Percentiles rank a stretch among this genome's conserved stretches.
phyloP scores from a whole-genome alignment of 495 filamentous ascomycete genomes.

The Penicillium ochrochloron region DNA sequence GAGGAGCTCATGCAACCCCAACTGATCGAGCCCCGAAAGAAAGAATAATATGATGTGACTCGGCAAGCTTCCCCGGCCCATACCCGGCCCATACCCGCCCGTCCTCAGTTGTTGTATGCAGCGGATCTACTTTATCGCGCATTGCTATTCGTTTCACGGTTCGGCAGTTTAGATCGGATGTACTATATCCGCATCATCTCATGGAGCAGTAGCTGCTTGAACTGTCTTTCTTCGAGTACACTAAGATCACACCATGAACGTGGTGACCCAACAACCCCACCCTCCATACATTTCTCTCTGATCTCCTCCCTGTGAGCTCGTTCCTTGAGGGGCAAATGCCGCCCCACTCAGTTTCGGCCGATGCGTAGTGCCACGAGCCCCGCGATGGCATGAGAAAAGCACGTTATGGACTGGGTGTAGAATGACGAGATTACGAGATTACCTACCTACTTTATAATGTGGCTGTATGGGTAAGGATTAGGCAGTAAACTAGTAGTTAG shows the following conservation, averaged over 20 bases:
- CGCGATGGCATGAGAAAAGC: constrained; percentile 33
- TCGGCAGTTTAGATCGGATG: neutral
- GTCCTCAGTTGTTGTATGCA: neutral
- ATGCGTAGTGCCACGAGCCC: constrained; percentile 13
- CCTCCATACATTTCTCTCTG: no score
- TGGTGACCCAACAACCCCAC: neutral
- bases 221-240: neutral
- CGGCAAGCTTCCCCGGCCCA: neutral
- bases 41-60: neutral
- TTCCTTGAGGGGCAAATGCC: neutral
- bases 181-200: neutral
- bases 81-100: neutral
- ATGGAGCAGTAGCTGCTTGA: neutral
- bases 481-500: neutral
- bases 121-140: neutral
- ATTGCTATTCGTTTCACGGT: neutral
- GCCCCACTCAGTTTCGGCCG: constrained; percentile 10
- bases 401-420: neutral
- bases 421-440: neutral
- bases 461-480: neutral
- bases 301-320: neutral
- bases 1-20: neutral
- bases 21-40: neutral
- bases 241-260: neutral
- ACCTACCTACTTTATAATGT: neutral